Evolutionary conservation across 2,329 filamentous ascomycete species (phyloP), one percentile per base, ranked within the genome.

Genomic region (Botrytis galanthina): DNA sequence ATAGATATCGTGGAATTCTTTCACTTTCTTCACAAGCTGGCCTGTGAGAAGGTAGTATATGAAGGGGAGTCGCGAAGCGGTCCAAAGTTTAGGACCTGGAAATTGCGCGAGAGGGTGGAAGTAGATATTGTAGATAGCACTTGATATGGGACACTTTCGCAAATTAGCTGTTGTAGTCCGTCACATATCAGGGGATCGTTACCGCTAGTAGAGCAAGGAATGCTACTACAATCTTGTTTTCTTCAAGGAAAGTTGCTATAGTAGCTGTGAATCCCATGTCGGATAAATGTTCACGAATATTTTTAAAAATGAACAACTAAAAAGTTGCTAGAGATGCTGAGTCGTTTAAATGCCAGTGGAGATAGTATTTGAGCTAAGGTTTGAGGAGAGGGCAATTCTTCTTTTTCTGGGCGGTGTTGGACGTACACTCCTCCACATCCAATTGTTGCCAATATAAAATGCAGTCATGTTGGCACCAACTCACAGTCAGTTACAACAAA

Each of bases 1-100:
- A 14, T 59, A 69, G 22, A 8, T 44, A 7, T 59, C 51, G 57
- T 59, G 66, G 35, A 69, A 59, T n/a, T 69, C 66, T 59, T 69
- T 59, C 0, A 69, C 48, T 59, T 37, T 37, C 12, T n/a, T 44
- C 22, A 44, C 37, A 26, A 69, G 66, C 20, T 69, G 66, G 14
- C 35, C 66, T 7, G 51, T 69, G n/a, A 69, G 48, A n/a, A 69
- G 66, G 16, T 26, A 44, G 1, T 44, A 69, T 42, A 69, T 69
- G 51, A 59, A 57, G 32, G 51, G 35, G 26, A 48, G 12, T 37
- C 51, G 66, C 29, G 66, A 69, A 57, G 51, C 48, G 22, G 51
- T 35, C 66, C 35, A 69, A 20, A 69, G 8, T 10, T 57, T 42
- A 22, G 16, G 35, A 8, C 35, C 26, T n/a, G 66, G 66, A 9